Evolutionary conservation across 768 basidiomycete genomes (phyloP).

Genomic region (Suillus weaverae): DNA sequence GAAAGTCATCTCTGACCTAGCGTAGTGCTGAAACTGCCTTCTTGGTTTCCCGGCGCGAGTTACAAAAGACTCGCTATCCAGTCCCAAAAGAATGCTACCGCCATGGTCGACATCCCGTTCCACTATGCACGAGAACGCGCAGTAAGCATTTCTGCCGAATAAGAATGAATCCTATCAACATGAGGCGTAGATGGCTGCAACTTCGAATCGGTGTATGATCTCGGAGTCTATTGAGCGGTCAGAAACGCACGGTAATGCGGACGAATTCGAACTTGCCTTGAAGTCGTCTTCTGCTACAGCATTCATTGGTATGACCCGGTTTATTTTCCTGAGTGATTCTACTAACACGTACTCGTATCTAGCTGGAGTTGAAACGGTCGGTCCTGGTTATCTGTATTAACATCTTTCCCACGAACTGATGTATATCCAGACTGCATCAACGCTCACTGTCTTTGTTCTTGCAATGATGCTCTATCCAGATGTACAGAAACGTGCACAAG

Average conservation of each 20-base stretch:
- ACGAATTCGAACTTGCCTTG: constrained; percentile 27
- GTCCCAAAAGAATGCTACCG: constrained; percentile 28
- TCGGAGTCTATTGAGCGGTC: constrained; percentile 30
- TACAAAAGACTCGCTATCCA: constrained; percentile 30
- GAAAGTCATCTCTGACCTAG: constrained; percentile 14
- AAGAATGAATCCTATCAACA: background rate
- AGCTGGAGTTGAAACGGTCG: constrained; percentile 32
- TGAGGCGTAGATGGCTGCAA: constrained; percentile 17
- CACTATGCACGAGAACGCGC: constrained; percentile 28
- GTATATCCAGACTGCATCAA: constrained; percentile 30
- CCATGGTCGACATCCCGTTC: constrained; percentile 32
- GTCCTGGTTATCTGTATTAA: constrained; percentile 4
- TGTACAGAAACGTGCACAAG: constrained; percentile 33
- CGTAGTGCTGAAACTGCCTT: constrained; percentile 29
- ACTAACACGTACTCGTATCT: background rate
- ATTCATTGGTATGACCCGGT: constrained; percentile 28
- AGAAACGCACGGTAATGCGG: constrained; percentile 13
- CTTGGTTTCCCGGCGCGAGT: constrained; percentile 38
- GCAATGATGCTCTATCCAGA: constrained; percentile 37
- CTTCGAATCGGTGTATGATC: constrained; percentile 29
- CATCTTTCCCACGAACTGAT: constrained; percentile 3
- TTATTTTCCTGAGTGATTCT: constrained; percentile 9
- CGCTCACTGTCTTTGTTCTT: constrained; percentile 31
- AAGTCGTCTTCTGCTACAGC: constrained; percentile 34
- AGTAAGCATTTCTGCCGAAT: constrained; percentile 13